These are phyloP conservation scores for Plasmodium sp. DNA, from an alignment of 169 alveolate genomes.

Conservation along the genomic window DNA sequence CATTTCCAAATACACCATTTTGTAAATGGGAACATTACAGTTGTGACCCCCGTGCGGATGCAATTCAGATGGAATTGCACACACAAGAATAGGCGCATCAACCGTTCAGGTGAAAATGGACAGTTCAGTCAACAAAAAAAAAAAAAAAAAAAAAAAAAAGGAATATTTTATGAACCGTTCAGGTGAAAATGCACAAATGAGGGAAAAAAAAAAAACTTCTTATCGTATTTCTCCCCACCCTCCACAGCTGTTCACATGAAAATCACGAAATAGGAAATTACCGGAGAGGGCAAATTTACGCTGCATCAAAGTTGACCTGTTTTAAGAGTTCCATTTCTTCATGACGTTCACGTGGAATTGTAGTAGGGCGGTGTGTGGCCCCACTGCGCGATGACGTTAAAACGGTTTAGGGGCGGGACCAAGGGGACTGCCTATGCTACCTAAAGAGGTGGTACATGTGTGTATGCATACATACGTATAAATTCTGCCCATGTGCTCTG, in stretches of 20 bases:
- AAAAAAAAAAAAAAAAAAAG: background rate
- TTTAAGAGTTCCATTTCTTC: constrained; percentile 1
- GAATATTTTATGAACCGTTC: background rate
- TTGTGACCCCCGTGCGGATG: background rate
- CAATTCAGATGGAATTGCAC: background rate
- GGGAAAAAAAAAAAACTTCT: background rate
- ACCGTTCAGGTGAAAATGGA: background rate
- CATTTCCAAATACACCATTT: background rate
- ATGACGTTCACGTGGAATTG: background rate
- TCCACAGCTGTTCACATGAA: background rate
- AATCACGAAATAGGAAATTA: background rate
- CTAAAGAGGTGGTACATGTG: background rate
- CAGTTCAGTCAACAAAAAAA: background rate
- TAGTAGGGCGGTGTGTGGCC: background rate
- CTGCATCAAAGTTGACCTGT: background rate
- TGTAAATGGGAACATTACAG: background rate
- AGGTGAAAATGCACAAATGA: background rate
- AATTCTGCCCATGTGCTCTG: background rate
- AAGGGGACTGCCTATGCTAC: background rate
- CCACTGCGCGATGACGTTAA: background rate
- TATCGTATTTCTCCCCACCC: background rate
- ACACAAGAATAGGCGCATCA: background rate
- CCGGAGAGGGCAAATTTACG: background rate
- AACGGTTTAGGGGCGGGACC: background rate
- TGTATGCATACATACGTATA: background rate